Evolutionary conservation across 495 filamentous ascomycete genomes (phyloP).

Genomic region (Evansstolkia leycettana): DNA sequence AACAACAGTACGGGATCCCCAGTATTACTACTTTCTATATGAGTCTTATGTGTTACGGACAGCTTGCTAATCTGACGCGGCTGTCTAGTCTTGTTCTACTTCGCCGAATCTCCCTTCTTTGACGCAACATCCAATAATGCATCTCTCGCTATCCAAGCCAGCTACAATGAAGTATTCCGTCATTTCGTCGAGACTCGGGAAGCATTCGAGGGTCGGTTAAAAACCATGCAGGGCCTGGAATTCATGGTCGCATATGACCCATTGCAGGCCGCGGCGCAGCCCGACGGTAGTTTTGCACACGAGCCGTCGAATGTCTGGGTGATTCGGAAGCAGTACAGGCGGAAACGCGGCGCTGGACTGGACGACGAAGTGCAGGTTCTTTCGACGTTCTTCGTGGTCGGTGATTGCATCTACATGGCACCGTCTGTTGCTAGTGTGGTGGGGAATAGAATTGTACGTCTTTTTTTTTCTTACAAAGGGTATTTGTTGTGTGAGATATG

Average conservation of each 20-base stretch:
- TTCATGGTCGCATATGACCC: constrained; percentile 72
- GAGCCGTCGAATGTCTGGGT: constrained; percentile 68
- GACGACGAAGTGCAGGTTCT: constrained; percentile 63
- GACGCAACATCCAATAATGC: constrained; percentile 83
- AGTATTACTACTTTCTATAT: too few species aligned
- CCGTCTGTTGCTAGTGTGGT: constrained; percentile 69
- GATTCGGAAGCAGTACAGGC: constrained; percentile 76
- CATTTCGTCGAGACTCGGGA: constrained; percentile 56
- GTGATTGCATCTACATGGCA: constrained; percentile 82
- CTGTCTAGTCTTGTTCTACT: constrained; percentile 70
- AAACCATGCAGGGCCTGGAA: constrained; percentile 70
- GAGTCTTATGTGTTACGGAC: too few species aligned
- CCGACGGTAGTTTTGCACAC: constrained; percentile 42
- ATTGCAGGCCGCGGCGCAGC: constrained; percentile 45
- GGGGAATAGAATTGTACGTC: constrained; percentile 57
- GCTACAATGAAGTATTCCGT: constrained; percentile 55
- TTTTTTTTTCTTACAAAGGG: not conserved
- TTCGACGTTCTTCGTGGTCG: constrained; percentile 72
- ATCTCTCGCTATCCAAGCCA: constrained; percentile 60
- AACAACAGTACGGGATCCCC: constrained; percentile 27
- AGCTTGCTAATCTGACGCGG: not conserved
- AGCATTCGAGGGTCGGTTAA: constrained; percentile 64
- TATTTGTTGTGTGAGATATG: too few species aligned
- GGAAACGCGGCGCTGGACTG: constrained; percentile 36
- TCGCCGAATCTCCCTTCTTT: constrained; percentile 81